phyloP scores from a whole-genome alignment of 768 basidiomycete species.

The Glaciozyma martinii region DNA sequence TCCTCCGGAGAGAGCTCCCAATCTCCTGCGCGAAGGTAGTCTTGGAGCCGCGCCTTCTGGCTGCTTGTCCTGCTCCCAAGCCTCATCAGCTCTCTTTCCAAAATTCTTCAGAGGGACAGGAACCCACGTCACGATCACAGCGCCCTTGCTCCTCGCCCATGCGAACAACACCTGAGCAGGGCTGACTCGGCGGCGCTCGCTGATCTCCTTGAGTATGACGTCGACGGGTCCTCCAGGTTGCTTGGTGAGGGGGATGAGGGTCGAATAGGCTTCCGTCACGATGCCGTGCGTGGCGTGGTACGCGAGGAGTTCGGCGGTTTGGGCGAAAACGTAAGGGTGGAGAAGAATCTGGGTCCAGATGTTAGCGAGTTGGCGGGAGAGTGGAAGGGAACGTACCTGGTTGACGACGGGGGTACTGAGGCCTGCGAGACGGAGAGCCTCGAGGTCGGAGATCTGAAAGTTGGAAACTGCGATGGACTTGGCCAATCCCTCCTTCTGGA shows the following conservation, averaged over 20 bases:
- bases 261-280: conserved; percentile 52
- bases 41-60: not conserved
- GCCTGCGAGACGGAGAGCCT: not conserved
- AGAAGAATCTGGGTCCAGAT: conserved; percentile 49
- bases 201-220: conserved; percentile 47
- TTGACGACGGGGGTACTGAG: not conserved
- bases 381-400: not conserved
- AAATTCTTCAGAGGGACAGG: no score
- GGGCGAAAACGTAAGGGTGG: conserved; percentile 62
- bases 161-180: conserved; percentile 57
- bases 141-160: conserved; percentile 61
- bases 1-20: not conserved
- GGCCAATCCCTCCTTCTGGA: not conserved
- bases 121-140: conserved; percentile 53
- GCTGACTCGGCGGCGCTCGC: conserved; percentile 49
- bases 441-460: conserved; percentile 8
- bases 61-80: not conserved
- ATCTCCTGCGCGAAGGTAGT: not conserved
- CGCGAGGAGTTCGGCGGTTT: conserved; percentile 52
- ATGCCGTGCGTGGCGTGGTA: conserved; percentile 54
- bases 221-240: conserved; percentile 59
- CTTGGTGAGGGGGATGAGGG: conserved; percentile 51
- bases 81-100: not conserved
- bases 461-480: conserved; percentile 2
- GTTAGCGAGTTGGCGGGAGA: not conserved